Conservation (phyloP, 2,329 filamentous ascomycete species). For the Lachnellula cervina region DNA sequence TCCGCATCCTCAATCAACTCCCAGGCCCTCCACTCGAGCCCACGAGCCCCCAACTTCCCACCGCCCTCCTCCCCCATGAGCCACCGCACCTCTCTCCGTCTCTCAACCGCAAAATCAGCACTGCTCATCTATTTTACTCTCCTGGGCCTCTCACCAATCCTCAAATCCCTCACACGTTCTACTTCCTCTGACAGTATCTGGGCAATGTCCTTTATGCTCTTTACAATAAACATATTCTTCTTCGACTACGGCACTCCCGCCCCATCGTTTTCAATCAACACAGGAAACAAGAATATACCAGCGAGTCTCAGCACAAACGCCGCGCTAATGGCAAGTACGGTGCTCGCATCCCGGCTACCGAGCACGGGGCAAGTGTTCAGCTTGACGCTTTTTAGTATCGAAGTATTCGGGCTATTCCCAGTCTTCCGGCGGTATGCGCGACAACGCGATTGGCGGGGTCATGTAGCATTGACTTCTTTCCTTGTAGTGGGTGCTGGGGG, state of each 20-base stretch:
- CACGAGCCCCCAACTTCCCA: conserved; percentile 29
- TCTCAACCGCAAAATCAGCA: conserved; percentile 87
- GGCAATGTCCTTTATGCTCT: conserved; percentile 90
- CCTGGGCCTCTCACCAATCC: conserved; percentile 85
- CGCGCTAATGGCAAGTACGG: conserved; percentile 91
- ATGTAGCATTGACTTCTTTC: conserved; percentile 68
- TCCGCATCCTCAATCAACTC: conserved; percentile 54
- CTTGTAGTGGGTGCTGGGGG: conserved; percentile 77
- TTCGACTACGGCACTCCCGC: conserved; percentile 76
- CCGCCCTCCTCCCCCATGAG: conserved; percentile 25
- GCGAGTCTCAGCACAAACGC: conserved; percentile 84
- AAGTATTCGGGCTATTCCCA: conserved; percentile 96
- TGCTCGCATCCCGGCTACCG: conserved; percentile 82
- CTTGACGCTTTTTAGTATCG: conserved; percentile 90
- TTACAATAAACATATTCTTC: conserved; percentile 94
- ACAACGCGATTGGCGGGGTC: conserved; percentile 75
- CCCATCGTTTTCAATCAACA: conserved; percentile 52
- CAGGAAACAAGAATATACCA: conserved; percentile 35
- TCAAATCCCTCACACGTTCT: conserved; percentile 91
- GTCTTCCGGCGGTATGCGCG: conserved; percentile 88
- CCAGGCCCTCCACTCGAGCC: conserved; percentile 19
- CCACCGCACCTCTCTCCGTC: conserved; percentile 50
- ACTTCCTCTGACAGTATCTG: conserved; percentile 94
- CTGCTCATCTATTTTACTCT: conserved; percentile 89
- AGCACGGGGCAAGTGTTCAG: conserved; percentile 93